Base-by-base conservation (phyloP, 306 rosid genomes). In the Malus fusca region DNA sequence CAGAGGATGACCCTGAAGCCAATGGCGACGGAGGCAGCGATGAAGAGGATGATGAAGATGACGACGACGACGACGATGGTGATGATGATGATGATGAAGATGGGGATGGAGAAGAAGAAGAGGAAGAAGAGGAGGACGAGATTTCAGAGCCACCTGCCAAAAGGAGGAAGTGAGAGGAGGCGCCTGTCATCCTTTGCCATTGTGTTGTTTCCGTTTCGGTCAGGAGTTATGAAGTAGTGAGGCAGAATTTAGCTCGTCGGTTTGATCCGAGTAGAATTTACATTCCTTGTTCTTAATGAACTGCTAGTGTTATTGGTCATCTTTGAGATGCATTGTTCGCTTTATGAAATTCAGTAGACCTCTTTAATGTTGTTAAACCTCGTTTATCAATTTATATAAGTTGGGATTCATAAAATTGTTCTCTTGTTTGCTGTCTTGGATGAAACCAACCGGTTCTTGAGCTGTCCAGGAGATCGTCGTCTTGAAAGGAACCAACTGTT, bases 101-200 rank as follows among this genome's bases (percentile, higher is more conserved):
- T 0, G 91, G 60, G 0, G 92, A 82, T 0, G 92, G 79, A 0
- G 87, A 85, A 0, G 91, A 85, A 0, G 91, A 78, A 0, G 97
- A 90, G 0, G 93, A 89, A 0, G 96, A 83, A 0, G 92, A 87
- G 0, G 89, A 88, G 0, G 96, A 88, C 0, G 91, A 85, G 78
- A 73, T 81, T 79, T 87, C 82, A 3, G 92, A 89, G 77, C 97
- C 97, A 74, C 96, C 97, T 22, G 65, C 88, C 2, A 93, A 93
- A 80, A 93, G 84, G 90, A 87, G 87, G 87, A 93, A 93, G 90
- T 93, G 90, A 89, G 80, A 74, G 72, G 62, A 56, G 23, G 55
- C 76, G 76, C 25, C 4, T 21, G 59, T 63, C 21, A 52, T 74
- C 33, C n/a, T 72, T 25, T 35, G 70, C 37, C 61, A 43, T 22